Evolutionary conservation across 176 grass and related monocot genomes (phyloP).

Genomic region (Aegilops umbellulata): DNA sequence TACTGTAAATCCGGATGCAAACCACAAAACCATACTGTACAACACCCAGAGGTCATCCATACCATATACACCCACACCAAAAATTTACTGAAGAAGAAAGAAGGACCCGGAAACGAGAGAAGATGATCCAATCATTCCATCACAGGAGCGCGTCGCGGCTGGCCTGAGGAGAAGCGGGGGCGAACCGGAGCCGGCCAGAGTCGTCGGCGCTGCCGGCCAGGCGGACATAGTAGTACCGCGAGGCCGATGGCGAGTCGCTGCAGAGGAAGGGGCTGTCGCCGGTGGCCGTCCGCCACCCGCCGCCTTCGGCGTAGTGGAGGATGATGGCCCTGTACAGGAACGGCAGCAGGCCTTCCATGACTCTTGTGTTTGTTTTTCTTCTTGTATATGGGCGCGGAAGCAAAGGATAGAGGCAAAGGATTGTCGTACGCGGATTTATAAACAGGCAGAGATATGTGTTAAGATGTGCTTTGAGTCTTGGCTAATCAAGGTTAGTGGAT

Average conservation of each 20-base stretch:
- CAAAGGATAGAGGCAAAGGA: background rate
- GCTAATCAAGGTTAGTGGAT: background rate
- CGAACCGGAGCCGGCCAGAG: background rate
- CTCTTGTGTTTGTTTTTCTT: too few species aligned
- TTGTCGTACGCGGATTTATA: background rate
- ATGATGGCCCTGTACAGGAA: slow-evolving; percentile 63
- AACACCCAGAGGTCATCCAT: too few species aligned
- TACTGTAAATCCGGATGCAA: too few species aligned
- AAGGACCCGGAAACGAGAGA: background rate
- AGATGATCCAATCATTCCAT: background rate
- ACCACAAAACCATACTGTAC: too few species aligned
- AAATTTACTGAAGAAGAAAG: background rate
- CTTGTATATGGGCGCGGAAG: background rate
- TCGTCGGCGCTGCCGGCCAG: slow-evolving; percentile 5
- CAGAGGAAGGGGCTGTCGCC: slow-evolving; percentile 24
- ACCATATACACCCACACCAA: too few species aligned
- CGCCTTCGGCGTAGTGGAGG: slow-evolving; percentile 38
- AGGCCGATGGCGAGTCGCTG: slow-evolving; percentile 40
- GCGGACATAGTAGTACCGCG: slow-evolving; percentile 35
- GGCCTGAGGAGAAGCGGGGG: background rate
- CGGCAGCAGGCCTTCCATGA: slow-evolving; percentile 65
- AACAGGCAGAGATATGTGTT: background rate
- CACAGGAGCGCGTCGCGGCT: background rate
- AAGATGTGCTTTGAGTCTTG: background rate
- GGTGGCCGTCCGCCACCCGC: slow-evolving; percentile 25